Evolutionary conservation across 2,329 filamentous ascomycete genomes (phyloP), one percentile per base, ranked within the genome.

Genomic region (Penicillium decumbens): DNA sequence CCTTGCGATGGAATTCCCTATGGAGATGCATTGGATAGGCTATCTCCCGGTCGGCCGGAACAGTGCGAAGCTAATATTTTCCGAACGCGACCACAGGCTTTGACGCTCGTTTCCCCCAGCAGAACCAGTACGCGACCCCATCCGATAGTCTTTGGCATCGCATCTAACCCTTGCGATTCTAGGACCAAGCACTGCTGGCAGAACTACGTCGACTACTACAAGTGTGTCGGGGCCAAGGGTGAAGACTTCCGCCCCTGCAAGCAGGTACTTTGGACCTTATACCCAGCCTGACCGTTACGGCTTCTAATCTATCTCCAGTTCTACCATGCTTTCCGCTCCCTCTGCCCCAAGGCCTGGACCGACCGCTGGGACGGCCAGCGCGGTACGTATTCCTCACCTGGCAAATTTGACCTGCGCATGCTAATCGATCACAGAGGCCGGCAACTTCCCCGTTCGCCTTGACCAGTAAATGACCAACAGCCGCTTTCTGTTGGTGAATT

Each of bases 151-250:
- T 28, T 7, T 30, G 24, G n/a, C 6, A 3, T 20, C 7, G 39
- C 23, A 20, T 45, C 50, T 61, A 58, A 65, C 51, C 3, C 30
- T 12, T 42, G 28, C 40, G 45, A 49, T 12, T 28, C 12, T 48
- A 79, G 76, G 75, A 85, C 91, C 78, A 96, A 96, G 87, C 91
- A 98, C 84, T 98, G 93, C 89, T 98, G 93, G 93, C 95, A 98
- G 77, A 98, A 98, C 84, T 98, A 98, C 79, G 93, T 98, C 80
- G 93, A 98, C 77, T 97, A 98, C 83, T 89, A 98, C 85, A 98
- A 98, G 84, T 98, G 93, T 81, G 90, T 96, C 76, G 80, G 86
- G 72, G 92, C 91, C 77, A 97, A 97, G 84, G 92, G 92, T 76
- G 92, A 97, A 81, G 91, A 96, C 72, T 97, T 97, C 75, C 86